These are phyloP conservation scores for Pharus latifolius DNA, from an alignment of 176 grass and related monocot genomes.

Conservation along the genomic window DNA sequence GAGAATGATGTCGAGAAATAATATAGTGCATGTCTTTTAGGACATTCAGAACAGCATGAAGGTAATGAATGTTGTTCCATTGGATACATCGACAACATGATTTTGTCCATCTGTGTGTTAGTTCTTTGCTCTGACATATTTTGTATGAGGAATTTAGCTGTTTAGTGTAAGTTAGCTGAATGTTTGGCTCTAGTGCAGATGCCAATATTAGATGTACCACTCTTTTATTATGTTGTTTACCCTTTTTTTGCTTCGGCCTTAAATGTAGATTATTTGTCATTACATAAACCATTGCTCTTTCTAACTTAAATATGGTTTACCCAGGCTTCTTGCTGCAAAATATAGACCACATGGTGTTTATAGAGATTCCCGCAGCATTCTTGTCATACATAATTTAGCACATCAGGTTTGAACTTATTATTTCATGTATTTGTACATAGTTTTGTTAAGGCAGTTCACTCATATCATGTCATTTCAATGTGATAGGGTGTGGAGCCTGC, in stretches of 20 bases:
- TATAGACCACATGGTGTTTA: conserved; percentile 94
- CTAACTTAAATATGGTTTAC: conserved; percentile 16
- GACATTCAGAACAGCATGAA: neutral
- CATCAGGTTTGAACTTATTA: conserved; percentile 66
- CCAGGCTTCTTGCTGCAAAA: conserved; percentile 78
- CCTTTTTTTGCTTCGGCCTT: neutral
- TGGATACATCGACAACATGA: neutral
- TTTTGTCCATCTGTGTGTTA: neutral
- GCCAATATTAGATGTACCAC: neutral
- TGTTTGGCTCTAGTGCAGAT: neutral
- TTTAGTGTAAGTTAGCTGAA: neutral
- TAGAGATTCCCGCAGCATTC: conserved; percentile 70
- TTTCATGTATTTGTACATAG: neutral
- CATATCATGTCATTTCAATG: neutral
- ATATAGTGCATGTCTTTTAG: neutral
- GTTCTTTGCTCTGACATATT: neutral
- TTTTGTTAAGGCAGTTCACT: neutral
- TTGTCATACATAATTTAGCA: conserved; percentile 94
- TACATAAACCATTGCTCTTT: neutral
- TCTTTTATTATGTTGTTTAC: neutral
- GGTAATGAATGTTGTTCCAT: neutral
- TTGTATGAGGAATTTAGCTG: neutral
- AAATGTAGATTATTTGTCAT: conserved; percentile 14
- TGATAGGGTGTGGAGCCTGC: conserved; percentile 84
- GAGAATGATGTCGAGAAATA: neutral